A percentile compares a stretch with the other conserved stretches of the same genome.
These are phyloP conservation scores for Neoscytalidium dimidiatum DNA, from an alignment of 2,329 filamentous ascomycete species.

Conservation along the genomic window DNA sequence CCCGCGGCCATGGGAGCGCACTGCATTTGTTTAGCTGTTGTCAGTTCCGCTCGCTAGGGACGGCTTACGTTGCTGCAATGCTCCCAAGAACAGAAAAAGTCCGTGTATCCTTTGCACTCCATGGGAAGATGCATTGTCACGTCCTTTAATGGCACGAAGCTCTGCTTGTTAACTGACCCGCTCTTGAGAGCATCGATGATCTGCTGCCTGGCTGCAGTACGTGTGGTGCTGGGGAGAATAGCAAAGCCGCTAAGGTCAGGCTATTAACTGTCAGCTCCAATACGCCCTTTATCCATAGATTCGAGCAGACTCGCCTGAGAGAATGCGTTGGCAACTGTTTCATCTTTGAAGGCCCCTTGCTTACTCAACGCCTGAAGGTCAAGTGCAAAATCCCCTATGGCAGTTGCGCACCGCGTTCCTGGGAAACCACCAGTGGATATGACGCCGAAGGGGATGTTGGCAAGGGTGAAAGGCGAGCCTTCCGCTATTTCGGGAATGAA, in stretches of 20 bases:
- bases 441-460: conserved; percentile 23
- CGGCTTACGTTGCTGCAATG: conserved; percentile 55
- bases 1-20: conserved; percentile 4
- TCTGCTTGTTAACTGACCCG: conserved; percentile 23
- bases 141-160: conserved; percentile 37
- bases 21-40: neutral
- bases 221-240: conserved; percentile 42
- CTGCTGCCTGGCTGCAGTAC: conserved; percentile 43
- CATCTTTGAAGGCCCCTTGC: neutral
- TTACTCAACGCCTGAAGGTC: neutral
- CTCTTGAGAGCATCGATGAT: conserved; percentile 33
- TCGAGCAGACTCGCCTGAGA: neutral
- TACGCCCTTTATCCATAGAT: no score
- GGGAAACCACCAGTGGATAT: neutral
- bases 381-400: conserved; percentile 8
- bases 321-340: neutral
- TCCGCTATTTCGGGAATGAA: conserved; percentile 1
- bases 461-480: conserved; percentile 18
- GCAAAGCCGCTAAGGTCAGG: conserved; percentile 52
- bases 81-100: conserved; percentile 58
- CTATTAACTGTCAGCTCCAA: neutral
- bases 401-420: neutral
- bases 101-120: conserved; percentile 57
- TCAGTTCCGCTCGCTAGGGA: neutral
- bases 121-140: conserved; percentile 58